Evolutionary conservation across 768 basidiomycete species (phyloP), one percentile per base, ranked within the genome.

Genomic region (Pholiota molesta): DNA sequence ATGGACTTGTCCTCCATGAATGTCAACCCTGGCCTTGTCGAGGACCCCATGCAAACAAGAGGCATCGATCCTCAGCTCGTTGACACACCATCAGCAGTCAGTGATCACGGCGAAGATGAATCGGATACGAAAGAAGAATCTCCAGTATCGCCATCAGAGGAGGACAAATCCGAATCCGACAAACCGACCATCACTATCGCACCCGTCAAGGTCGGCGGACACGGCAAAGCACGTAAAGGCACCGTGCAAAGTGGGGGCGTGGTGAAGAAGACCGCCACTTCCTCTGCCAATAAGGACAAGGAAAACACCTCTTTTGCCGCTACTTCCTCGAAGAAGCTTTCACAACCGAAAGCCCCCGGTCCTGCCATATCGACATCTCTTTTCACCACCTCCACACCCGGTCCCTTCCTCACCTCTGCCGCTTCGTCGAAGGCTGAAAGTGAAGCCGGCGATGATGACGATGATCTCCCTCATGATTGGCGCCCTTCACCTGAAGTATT

Each of bases 401-500:
- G 64, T 60, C 61, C 66, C 56, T 67, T 65, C 66, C 60, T 67
- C 49, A 65, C 62, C 47, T 60, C 55, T 26, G 62, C 62, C 54
- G 55, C 66, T 17, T 63, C 71, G 44, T 55, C 61, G 45, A 74
- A 63, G 35, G 61, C 62, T 40, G 73, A 68, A 19, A 68, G 69
- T 57, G 71, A 69, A 44, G 74, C 73, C 0, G 71, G 75, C 8
- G 79, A 81, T 9, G 81, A 83, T 40, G 80, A 84, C 5, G 82
- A 86, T 49, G 83, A 85, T 26, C 73, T 87, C 5, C 81, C 87
- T 16, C 90, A 89, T 33, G 91, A 94, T 66, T 94, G 92, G 91
- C 84, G 92, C 53, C 94, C 93, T 8, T 84, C 87, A 3, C 90
- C 95, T 0, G 97, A 97, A 66, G 95, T 95, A 64, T 97, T 98